Conservation (phyloP, 1,139 yeast genomes). For the Geotrichum reessii region DNA sequence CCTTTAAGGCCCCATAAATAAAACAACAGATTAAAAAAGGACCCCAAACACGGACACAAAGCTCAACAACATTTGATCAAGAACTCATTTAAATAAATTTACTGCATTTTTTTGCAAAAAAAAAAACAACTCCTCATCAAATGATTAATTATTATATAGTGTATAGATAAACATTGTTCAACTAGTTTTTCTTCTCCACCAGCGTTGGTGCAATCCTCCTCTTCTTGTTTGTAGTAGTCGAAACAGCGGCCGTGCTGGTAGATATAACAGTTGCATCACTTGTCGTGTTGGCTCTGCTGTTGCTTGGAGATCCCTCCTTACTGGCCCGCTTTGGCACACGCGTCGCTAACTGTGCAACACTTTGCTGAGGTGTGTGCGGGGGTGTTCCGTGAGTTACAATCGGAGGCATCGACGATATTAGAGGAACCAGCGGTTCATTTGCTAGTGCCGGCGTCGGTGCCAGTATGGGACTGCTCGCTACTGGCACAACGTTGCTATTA, state of each 20-base stretch:
- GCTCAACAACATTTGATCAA: no score
- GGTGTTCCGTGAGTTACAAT: constrained; percentile 17
- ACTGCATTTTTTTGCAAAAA: no score
- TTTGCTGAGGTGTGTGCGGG: constrained; percentile 17
- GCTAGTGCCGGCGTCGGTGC: constrained; percentile 10
- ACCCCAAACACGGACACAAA: no score
- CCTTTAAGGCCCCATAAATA: no score
- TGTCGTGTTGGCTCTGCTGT: background rate
- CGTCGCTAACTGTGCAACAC: background rate
- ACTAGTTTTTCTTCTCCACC: constrained; percentile 23
- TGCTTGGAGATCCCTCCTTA: background rate
- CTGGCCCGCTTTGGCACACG: background rate
- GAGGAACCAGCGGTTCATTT: constrained; percentile 12
- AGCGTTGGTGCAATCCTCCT: constrained; percentile 46
- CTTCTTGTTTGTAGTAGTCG: constrained; percentile 34
- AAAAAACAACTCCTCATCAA: background rate
- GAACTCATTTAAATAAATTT: no score
- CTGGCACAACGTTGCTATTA: background rate
- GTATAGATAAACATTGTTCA: background rate
- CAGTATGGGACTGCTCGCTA: constrained; percentile 1
- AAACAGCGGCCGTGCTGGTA: background rate
- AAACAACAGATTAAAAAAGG: background rate
- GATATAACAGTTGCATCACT: background rate
- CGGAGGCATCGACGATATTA: constrained; percentile 18
- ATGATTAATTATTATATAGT: background rate